phyloP scores from a whole-genome alignment of 768 basidiomycete genomes.

The Macrolepiota fuliginosa region DNA sequence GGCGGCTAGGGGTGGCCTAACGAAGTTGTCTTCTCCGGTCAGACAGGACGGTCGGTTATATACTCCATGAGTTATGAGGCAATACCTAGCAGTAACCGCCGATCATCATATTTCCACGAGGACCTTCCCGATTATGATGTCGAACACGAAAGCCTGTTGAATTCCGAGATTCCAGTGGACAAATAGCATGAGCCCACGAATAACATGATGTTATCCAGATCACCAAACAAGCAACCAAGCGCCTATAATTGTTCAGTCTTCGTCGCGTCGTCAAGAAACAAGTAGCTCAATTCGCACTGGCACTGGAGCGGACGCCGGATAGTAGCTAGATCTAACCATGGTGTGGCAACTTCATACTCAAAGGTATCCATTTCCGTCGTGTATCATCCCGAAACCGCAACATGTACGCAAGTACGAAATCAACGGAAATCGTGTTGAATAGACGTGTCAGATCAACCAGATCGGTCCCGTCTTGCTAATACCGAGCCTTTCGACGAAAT shows the following conservation, averaged over 20 bases:
- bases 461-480: not conserved
- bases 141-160: not conserved
- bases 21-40: not conserved
- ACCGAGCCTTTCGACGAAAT: conserved; percentile 11
- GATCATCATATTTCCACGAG: conserved; percentile 10
- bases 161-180: not conserved
- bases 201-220: not conserved
- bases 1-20: not conserved
- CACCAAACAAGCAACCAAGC: not conserved
- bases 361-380: conserved; percentile 1
- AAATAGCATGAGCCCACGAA: not conserved
- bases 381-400: conserved; percentile 2
- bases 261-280: not conserved
- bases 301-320: not conserved
- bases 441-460: not conserved
- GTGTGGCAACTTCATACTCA: not conserved
- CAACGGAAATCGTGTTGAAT: conserved; percentile 4
- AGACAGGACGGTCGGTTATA: not conserved
- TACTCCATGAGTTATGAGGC: not conserved
- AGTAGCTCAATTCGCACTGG: not conserved
- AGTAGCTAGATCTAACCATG: not conserved
- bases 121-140: not conserved
- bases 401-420: conserved; percentile 6
- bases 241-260: not conserved
- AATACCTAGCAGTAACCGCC: not conserved